Evolutionary conservation across 768 basidiomycete genomes (phyloP), one percentile per base, ranked within the genome.

Genomic region (Lentinus tigrinus): DNA sequence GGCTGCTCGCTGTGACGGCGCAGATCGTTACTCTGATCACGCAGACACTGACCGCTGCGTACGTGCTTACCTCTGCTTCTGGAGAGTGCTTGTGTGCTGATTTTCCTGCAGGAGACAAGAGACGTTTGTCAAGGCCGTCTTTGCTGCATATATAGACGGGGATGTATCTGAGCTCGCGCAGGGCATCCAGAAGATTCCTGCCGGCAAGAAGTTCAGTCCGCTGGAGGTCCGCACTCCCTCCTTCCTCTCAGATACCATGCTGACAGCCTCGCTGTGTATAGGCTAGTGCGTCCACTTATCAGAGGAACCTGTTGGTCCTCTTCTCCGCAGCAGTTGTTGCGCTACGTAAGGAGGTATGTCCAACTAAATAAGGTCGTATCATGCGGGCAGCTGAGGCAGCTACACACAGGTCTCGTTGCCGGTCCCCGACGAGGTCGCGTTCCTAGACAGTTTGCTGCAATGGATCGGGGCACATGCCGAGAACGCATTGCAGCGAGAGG

Each of bases 261-360:
- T 49, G 14, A 19, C 11, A 27, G 36, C 2, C 19, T 39, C 10
- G 11, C 42, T 2, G n/a, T 21, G 49, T 31, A 21, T 52, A 89
- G 85, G 61, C 68, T 3, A 69, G 74, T 2, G 77, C 83, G 0
- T 64, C 81, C 0, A 63, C 69, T 1, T 26, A 64, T 2, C 86
- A 91, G 64, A 85, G 83, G 60, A 85, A 90, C 58, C 76, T 91
- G 0, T 70, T 93, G 14, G 68, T 79, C 0, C 72, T 96, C 44
- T 85, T 94, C 62, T 75, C 89, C 4, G 83, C 89, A 17, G 84
- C 81, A 0, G 68, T 91, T 3, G 72, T 90, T 26, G 78, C 89
- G 0, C 68, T 93, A 11, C 78, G 81, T 60, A 84, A 82, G 64
- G 86, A 93, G 72, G 91, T 88, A 36, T 4, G 43, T 26, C 3